phyloP scores from a whole-genome alignment of 1,284 basidiomycete genomes.

The Marasmius tenuissimus region DNA sequence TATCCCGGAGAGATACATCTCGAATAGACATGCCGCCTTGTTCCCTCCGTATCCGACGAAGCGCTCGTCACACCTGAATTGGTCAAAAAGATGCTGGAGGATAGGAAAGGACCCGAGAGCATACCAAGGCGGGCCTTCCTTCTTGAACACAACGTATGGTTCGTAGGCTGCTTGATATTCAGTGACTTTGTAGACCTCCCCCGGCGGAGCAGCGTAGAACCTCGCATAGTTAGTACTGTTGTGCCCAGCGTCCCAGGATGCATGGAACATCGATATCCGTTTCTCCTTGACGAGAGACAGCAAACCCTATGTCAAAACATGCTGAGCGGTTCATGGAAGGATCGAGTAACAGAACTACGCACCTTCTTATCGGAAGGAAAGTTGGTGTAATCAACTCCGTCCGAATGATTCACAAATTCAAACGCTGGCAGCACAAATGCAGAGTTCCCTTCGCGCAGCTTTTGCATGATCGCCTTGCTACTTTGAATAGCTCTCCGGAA shows the following conservation, averaged over 20 bases:
- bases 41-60: constrained; percentile 81
- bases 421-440: constrained; percentile 81
- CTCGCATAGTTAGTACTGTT: constrained; percentile 75
- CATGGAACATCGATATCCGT: constrained; percentile 74
- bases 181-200: constrained; percentile 72
- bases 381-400: constrained; percentile 52
- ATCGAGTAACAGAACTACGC: constrained; percentile 1
- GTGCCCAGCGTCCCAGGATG: constrained; percentile 75
- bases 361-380: constrained; percentile 74
- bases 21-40: constrained; percentile 52
- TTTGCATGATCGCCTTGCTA: constrained; percentile 34
- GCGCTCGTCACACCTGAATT: constrained; percentile 75
- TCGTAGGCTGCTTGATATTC: constrained; percentile 81
- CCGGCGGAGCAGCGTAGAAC: constrained; percentile 62
- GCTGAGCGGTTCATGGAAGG: background rate
- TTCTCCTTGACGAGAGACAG: constrained; percentile 51
- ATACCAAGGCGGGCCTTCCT: constrained; percentile 72
- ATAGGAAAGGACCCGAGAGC: constrained; percentile 2
- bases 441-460: constrained; percentile 51
- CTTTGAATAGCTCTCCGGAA: constrained; percentile 58
- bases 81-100: background rate
- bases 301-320: constrained; percentile 41
- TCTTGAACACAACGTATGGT: constrained; percentile 80
- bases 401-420: constrained; percentile 64
- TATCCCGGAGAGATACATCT: constrained; percentile 56